phyloP scores from a whole-genome alignment of 2,329 filamentous ascomycete genomes.

The Cladorrhinum sp. region DNA sequence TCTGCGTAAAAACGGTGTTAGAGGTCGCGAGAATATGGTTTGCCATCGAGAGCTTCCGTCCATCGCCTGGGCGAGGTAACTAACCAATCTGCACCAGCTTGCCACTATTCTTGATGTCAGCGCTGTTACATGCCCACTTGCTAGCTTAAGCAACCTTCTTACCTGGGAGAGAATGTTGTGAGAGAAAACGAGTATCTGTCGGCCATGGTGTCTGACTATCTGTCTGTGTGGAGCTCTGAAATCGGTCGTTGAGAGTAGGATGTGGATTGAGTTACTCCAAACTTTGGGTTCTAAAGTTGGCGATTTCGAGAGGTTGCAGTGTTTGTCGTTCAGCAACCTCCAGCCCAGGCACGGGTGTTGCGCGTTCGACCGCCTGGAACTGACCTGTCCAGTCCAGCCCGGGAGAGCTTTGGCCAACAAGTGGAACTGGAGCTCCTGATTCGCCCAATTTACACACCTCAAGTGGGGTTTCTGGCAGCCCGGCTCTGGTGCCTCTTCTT shows the following conservation, averaged over 20 bases:
- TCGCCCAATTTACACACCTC: constrained; percentile 11
- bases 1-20: constrained; percentile 54
- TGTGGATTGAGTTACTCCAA: not conserved
- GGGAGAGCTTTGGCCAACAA: constrained; percentile 26
- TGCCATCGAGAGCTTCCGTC: not conserved
- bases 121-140: constrained; percentile 20
- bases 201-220: constrained; percentile 64
- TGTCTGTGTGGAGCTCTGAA: constrained; percentile 23
- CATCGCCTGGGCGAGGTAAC: not conserved
- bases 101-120: constrained; percentile 58
- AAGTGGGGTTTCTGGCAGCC: constrained; percentile 3
- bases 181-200: constrained; percentile 99
- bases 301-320: constrained; percentile 12
- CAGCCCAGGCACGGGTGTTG: constrained; percentile 29
- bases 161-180: constrained; percentile 99
- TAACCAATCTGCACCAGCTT: constrained; percentile 96
- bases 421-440: constrained; percentile 18
- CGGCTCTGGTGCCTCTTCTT: not conserved
- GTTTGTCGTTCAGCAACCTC: constrained; percentile 22
- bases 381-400: constrained; percentile 17
- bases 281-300: constrained; percentile 1
- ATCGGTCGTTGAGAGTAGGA: not conserved
- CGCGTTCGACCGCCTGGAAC: constrained; percentile 26
- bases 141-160: constrained; percentile 37
- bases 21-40: constrained; percentile 4